Conservation (phyloP, 2,329 filamentous ascomycete species). For the Phialophora macrospora region DNA sequence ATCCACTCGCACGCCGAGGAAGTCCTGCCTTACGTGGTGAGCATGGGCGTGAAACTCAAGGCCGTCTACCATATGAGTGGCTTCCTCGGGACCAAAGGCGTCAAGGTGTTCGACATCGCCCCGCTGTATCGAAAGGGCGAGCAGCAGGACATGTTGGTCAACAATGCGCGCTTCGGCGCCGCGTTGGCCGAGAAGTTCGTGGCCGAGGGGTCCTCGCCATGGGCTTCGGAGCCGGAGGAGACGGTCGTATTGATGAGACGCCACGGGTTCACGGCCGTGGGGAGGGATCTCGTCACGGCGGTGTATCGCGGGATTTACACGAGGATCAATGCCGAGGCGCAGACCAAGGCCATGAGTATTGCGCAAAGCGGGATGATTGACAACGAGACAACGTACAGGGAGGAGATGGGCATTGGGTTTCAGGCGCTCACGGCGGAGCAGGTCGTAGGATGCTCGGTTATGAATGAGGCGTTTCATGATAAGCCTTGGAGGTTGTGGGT, state of each 20-base stretch:
- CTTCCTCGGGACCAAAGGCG: slow-evolving; percentile 46
- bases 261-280: slow-evolving; percentile 53
- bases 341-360: slow-evolving; percentile 46
- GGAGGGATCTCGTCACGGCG: slow-evolving; percentile 47
- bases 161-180: slow-evolving; percentile 44
- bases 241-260: slow-evolving; percentile 53
- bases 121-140: slow-evolving; percentile 41
- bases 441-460: slow-evolving; percentile 24
- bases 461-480: slow-evolving; percentile 31
- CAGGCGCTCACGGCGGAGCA: slow-evolving; percentile 32
- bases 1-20: slow-evolving; percentile 54
- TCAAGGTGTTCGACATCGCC: slow-evolving; percentile 45
- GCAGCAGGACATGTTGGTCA: slow-evolving; percentile 48
- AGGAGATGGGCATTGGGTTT: slow-evolving; percentile 17
- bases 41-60: slow-evolving; percentile 47
- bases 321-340: slow-evolving; percentile 50
- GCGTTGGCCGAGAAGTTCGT: slow-evolving; percentile 46
- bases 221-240: slow-evolving; percentile 38
- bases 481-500: slow-evolving; percentile 38
- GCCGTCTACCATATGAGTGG: slow-evolving; percentile 53
- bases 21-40: slow-evolving; percentile 51
- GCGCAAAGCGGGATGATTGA: background rate
- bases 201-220: background rate
- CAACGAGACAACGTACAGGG: background rate
- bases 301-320: slow-evolving; percentile 55